These are phyloP conservation scores for Blastobotrys ciferrii DNA, from an alignment of 1,139 yeast species.

Conservation along the genomic window DNA sequence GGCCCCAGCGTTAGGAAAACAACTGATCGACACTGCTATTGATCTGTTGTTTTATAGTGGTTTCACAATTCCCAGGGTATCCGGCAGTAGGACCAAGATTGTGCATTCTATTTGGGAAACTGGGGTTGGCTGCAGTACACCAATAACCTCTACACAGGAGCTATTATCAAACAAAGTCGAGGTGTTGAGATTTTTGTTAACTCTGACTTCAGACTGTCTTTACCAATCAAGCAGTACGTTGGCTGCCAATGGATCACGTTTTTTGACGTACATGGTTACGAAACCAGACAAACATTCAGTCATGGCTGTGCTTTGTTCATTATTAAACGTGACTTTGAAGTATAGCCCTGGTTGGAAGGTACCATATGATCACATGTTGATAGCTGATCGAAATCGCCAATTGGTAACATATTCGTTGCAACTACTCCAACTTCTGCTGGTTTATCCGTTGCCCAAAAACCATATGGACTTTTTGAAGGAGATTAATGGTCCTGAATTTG, in stretches of 20 bases:
- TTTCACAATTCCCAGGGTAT: slow-evolving; percentile 50
- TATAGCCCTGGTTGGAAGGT: slow-evolving; percentile 42
- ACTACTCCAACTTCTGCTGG: slow-evolving; percentile 57
- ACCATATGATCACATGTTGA: slow-evolving; percentile 38
- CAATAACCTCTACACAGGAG: slow-evolving; percentile 43
- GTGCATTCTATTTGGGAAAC: slow-evolving; percentile 63
- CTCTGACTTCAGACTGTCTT: slow-evolving; percentile 62
- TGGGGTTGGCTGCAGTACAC: slow-evolving; percentile 60
- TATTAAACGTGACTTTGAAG: slow-evolving; percentile 54
- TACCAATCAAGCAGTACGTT: slow-evolving; percentile 50
- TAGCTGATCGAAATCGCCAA: slow-evolving; percentile 49
- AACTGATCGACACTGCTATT: slow-evolving; percentile 47
- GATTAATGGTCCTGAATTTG: background rate
- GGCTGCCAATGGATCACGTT: slow-evolving; percentile 54
- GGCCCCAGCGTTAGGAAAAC: slow-evolving; percentile 48
- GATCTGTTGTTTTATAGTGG: slow-evolving; percentile 58
- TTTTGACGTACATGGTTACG: slow-evolving; percentile 58
- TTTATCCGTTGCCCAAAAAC: slow-evolving; percentile 58
- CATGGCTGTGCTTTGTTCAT: slow-evolving; percentile 62
- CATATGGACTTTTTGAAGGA: slow-evolving; percentile 7
- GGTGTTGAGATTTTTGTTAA: slow-evolving; percentile 57
- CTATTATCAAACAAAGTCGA: slow-evolving; percentile 68
- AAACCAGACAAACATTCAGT: slow-evolving; percentile 46
- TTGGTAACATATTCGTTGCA: slow-evolving; percentile 61
- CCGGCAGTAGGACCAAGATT: slow-evolving; percentile 19